Evolutionary conservation across 2,329 filamentous ascomycete genomes (phyloP).

Genomic region (Calonectria naviculata): DNA sequence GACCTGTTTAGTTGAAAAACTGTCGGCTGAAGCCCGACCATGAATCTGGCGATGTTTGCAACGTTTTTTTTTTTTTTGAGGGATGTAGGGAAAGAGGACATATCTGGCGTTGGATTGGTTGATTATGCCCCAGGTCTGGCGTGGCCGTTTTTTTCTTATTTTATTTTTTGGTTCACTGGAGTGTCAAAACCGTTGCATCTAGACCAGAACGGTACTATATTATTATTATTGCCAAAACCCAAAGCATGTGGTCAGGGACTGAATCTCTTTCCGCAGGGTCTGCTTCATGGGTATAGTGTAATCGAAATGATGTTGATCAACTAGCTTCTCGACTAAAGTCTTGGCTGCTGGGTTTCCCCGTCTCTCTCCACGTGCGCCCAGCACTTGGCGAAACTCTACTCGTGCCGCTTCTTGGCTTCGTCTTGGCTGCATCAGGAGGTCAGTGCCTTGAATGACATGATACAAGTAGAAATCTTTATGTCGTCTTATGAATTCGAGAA

Average conservation of each 20-base stretch:
- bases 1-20: neutral
- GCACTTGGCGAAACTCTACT: neutral
- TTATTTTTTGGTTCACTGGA: constrained; percentile 22
- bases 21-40: constrained; percentile 11
- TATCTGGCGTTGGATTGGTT: constrained; percentile 40
- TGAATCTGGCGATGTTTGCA: constrained; percentile 24
- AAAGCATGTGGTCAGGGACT: neutral
- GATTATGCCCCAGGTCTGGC: constrained; percentile 33
- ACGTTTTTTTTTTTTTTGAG: constrained; percentile 6
- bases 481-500: too few species aligned
- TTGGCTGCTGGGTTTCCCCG: neutral
- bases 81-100: constrained; percentile 25
- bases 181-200: constrained; percentile 4
- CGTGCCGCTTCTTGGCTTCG: neutral
- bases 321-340: neutral
- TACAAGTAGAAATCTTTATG: too few species aligned
- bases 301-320: constrained; percentile 10
- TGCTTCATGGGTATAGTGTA: constrained; percentile 1
- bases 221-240: neutral
- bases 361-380: constrained; percentile 5
- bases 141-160: constrained; percentile 28
- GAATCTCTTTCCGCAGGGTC: neutral
- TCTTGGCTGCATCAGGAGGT: neutral
- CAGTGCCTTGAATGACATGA: neutral
- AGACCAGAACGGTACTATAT: constrained; percentile 3